Conservation (phyloP, 1,284 basidiomycete genomes). For the Sporisorium iseilematis-ciliati region DNA sequence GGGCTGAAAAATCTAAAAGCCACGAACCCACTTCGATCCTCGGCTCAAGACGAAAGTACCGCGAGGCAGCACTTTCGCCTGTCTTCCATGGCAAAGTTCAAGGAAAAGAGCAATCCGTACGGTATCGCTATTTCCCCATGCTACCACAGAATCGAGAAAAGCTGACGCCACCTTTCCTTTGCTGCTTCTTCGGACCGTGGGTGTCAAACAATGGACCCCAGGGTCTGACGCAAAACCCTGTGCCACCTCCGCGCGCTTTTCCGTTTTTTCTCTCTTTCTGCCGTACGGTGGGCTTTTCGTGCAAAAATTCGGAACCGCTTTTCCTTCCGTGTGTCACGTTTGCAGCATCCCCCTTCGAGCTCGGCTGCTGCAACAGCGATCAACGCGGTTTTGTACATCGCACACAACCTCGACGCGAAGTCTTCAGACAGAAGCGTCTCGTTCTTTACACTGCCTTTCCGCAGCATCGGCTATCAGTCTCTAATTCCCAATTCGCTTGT, state of each 20-base stretch:
- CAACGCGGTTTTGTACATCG: constrained; percentile 5
- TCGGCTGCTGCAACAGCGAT: constrained; percentile 13
- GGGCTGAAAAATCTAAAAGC: neutral
- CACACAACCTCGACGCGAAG: neutral
- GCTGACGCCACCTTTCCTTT: neutral
- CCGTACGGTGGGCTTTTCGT: too few species aligned
- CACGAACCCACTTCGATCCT: constrained; percentile 1
- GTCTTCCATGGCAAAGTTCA: too few species aligned
- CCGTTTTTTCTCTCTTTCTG: neutral
- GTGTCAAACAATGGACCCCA: neutral
- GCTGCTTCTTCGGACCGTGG: too few species aligned
- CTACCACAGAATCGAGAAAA: too few species aligned
- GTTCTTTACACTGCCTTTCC: neutral
- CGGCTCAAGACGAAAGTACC: too few species aligned
- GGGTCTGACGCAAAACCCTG: neutral
- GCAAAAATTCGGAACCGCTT: too few species aligned
- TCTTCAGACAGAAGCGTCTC: neutral
- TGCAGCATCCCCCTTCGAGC: neutral
- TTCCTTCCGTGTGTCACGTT: neutral
- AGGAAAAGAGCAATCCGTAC: too few species aligned
- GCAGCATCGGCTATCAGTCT: neutral
- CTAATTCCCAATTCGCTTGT: too few species aligned
- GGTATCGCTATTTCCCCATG: too few species aligned
- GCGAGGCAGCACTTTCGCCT: too few species aligned
- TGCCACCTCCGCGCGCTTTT: neutral